Percentiles rank a stretch among this genome's conserved stretches.
phyloP scores from a whole-genome alignment of 2,329 filamentous ascomycete genomes.

The Fusarium lyarnte region DNA sequence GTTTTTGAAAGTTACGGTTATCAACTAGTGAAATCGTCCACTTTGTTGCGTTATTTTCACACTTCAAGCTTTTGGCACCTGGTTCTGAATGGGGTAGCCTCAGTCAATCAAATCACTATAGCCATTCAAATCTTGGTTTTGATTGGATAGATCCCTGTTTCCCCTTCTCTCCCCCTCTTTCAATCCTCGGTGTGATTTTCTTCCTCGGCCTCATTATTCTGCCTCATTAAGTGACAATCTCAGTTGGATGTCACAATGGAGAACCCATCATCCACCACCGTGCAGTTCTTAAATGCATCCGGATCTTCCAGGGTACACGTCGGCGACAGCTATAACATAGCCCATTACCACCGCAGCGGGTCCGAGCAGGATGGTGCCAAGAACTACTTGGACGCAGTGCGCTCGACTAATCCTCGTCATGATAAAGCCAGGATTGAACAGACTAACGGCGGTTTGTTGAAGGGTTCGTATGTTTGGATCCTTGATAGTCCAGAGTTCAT shows the following conservation, averaged over 20 bases:
- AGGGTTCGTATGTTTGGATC: not conserved
- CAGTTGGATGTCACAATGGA: not conserved
- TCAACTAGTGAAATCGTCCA: rapidly evolving
- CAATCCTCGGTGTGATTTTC: rapidly evolving
- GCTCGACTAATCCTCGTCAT: rapidly evolving
- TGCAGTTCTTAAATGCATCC: not conserved
- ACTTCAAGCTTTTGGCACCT: not conserved
- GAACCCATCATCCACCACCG: rapidly evolving
- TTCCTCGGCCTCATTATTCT: too few relatives aligned
- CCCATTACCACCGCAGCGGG: rapidly evolving
- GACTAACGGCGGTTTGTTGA: not conserved
- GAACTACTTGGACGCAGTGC: not conserved
- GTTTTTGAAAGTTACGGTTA: not conserved
- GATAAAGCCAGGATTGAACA: not conserved
- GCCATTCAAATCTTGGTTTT: rapidly evolving
- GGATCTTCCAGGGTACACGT: not conserved
- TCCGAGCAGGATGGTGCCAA: rapidly evolving
- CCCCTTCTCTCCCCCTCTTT: not conserved
- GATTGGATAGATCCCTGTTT: not conserved
- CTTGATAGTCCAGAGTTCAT: rapidly evolving
- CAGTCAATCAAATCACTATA: too few relatives aligned
- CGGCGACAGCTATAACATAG: not conserved
- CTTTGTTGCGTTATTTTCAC: not conserved
- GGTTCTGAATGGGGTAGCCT: too few relatives aligned
- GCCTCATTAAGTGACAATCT: rapidly evolving